Base-by-base conservation (phyloP, 2,329 filamentous ascomycete species). In the Curvularia eragrostidis region DNA sequence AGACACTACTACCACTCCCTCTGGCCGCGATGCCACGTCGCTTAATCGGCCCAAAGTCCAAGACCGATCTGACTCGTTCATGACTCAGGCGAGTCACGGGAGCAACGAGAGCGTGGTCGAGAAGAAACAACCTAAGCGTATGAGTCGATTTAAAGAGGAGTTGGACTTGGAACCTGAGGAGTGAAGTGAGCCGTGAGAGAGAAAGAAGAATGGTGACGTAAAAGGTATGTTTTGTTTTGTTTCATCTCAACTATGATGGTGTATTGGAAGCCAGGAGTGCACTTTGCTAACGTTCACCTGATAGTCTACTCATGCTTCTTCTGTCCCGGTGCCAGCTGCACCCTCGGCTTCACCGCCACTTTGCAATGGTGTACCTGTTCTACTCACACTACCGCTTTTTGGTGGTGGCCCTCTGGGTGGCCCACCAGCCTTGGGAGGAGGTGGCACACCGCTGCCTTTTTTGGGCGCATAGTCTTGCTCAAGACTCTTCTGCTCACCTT, bases 401-500 rank as follows among this genome's bases (percentile, higher is more conserved):
- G 72, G 62, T 19, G 72, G 62, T 24, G 64, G 75, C n/a, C 70
- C 78, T 8, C 58, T 59, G n/a, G 68, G 78, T 34, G 76, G 66
- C 10, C 71, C 73, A 6, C 74, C 74, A 19, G 58, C 61, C 52
- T 74, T 77, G 15, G 76, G 76, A 23, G 75, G 75, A 23, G 77
- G 77, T 24, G 75, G 73, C 42, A 75, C 67, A 23, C 61, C 66
- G 32, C 72, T 64, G 21, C 63, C 56, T 56, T 72, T 73, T 52
- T 68, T 73, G 1, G 75, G 71, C 56, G 70, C 72, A 63, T 67
- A 74, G 49, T 80, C 79, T 43, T 79, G 63, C 63, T 80, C 75
- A 48, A 70, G 67, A 50, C 78, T 80, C 69, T 80, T 80, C 66
- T 75, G 67, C 63, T 81, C 79, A 42, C 78, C 78, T 63, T 81